Percentiles rank a stretch among this genome's conserved stretches.
Evolutionary conservation across 176 grass and related monocot species (phyloP).

Genomic region (Zoysia japonica): DNA sequence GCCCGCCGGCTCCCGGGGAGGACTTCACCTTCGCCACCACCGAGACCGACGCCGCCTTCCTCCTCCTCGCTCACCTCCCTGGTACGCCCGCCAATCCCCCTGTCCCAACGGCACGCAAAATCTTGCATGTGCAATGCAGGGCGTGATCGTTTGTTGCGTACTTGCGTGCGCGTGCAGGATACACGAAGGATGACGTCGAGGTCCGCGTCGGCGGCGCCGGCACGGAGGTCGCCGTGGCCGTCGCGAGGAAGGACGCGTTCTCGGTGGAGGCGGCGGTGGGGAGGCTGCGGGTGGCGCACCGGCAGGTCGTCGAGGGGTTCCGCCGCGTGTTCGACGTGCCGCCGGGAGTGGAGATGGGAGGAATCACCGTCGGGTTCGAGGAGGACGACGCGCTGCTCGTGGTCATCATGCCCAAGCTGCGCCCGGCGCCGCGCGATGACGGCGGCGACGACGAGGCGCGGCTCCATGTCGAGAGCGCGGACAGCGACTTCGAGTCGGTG

Average conservation of each 20-base stretch:
- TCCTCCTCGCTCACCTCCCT: slow-evolving; percentile 75
- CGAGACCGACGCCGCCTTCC: slow-evolving; percentile 66
- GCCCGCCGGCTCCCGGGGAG: slow-evolving; percentile 27
- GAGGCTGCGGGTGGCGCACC: slow-evolving; percentile 48
- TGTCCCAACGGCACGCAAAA: background rate
- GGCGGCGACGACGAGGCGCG: background rate
- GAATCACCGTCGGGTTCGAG: slow-evolving; percentile 58
- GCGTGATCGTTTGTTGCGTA: background rate
- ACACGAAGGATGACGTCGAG: slow-evolving; percentile 65
- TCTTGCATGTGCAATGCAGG: background rate
- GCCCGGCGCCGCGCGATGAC: background rate
- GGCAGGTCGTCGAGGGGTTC: slow-evolving; percentile 50
- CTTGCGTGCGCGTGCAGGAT: slow-evolving; percentile 39
- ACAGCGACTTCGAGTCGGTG: background rate
- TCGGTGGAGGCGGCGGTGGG: slow-evolving; percentile 39
- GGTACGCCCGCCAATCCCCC: slow-evolving; percentile 27
- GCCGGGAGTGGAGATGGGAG: slow-evolving; percentile 35
- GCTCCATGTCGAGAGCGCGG: slow-evolving; percentile 30
- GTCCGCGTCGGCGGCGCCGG: slow-evolving; percentile 49
- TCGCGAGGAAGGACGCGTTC: slow-evolving; percentile 50
- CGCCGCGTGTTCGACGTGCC: slow-evolving; percentile 62
- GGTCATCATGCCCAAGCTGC: slow-evolving; percentile 74
- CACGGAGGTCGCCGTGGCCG: slow-evolving; percentile 49
- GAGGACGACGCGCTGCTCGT: slow-evolving; percentile 75
- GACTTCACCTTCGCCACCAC: slow-evolving; percentile 59